These are phyloP conservation scores for Cryptococcus deneoformans DNA, from an alignment of 1,284 basidiomycete species.

Conservation along the genomic window DNA sequence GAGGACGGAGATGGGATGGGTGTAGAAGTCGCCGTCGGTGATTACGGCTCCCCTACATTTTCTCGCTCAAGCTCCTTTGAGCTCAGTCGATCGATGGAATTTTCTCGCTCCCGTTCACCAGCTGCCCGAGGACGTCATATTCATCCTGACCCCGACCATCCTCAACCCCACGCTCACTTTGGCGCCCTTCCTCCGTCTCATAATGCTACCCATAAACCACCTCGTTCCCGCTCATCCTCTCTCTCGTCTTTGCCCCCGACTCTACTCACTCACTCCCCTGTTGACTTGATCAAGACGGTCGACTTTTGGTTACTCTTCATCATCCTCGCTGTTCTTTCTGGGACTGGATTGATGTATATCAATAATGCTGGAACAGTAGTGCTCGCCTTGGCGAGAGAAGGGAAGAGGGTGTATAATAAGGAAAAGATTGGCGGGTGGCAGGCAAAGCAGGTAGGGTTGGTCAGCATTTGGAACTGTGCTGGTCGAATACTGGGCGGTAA, in stretches of 20 bases:
- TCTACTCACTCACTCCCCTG: constrained; percentile 8
- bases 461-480: constrained; percentile 78
- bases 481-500: constrained; percentile 75
- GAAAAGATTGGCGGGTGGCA: constrained; percentile 70
- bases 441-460: constrained; percentile 76
- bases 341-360: constrained; percentile 89
- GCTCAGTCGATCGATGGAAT: constrained; percentile 27
- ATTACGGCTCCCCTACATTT: not conserved
- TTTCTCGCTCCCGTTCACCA: constrained; percentile 29
- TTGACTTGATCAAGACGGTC: constrained; percentile 35
- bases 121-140: constrained; percentile 9
- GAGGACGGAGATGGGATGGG: constrained; percentile 4
- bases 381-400: constrained; percentile 72
- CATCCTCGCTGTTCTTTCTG: constrained; percentile 70
- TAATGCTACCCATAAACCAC: not conserved
- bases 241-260: constrained; percentile 12
- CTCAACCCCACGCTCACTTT: constrained; percentile 14
- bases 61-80: constrained; percentile 28
- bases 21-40: not conserved
- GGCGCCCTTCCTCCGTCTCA: not conserved
- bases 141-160: not conserved
- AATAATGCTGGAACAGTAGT: constrained; percentile 95
- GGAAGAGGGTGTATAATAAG: constrained; percentile 63
- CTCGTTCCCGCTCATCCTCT: constrained; percentile 15
- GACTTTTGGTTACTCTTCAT: constrained; percentile 75